Evolutionary conservation across 228 moss, liverwort and hornwort species (phyloP), one percentile per base, ranked within the genome.

Genomic region (Sphagnum magellanicum): DNA sequence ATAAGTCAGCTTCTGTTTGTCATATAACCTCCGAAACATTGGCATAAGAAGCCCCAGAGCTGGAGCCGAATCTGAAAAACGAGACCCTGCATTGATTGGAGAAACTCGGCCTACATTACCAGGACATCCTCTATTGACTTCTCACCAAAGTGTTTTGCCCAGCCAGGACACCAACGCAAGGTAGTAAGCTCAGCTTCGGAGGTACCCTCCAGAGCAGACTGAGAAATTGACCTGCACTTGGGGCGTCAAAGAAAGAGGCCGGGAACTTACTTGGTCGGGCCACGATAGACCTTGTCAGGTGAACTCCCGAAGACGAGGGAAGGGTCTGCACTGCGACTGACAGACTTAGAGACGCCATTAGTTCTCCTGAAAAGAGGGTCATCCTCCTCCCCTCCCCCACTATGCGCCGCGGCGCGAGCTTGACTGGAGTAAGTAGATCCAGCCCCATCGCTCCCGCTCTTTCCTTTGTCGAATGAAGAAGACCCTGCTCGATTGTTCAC

Each of bases 251-350:
- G 12, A 8, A 55, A 55, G 55, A 67, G 6, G 16, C 11, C 10
- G 14, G 32, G 15, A 60, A 70, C 70, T 12, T 68, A 88, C 84
- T 90, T 93, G 0, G 83, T 50, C 71, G 87, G 73, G 49, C 79
- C 91, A 1, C 91, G 90, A 68, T 87, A 81, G 3, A 88, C 82
- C 68, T 90, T 88, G 72, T 93, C 88, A 49, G 81, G 74, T 15
- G 78, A 75, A 63, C 82, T 80, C 51, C 76, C 78, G 46, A 82
- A 71, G 70, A 85, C 73, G 65, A 77, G 65, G 13, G 53, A 67
- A 5, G 67, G 67, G 53, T 67, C 67, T 49, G 49, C 67, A 32
- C 63, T 72, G 59, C 78, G 82, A 32, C 70, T 71, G 66, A 64
- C 66, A 75, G 82, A 69, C 72, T 65, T 88, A 5, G 72, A 75